Evolutionary conservation across 805 yeast species (phyloP).

Genomic region (Candida verbasci): DNA sequence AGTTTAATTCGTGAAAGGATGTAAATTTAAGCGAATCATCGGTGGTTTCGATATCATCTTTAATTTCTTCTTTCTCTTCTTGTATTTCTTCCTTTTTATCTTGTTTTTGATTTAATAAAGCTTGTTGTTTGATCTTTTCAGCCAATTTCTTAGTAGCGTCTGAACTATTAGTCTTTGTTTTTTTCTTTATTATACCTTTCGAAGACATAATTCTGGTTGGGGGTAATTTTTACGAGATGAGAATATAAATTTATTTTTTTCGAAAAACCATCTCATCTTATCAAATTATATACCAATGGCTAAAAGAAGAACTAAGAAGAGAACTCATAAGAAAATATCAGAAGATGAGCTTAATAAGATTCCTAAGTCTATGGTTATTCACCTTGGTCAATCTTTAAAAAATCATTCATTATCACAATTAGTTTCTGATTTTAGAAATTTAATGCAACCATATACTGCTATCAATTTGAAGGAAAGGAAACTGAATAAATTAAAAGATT

Average conservation of each 20-base stretch:
- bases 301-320: constrained; percentile 56
- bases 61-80: constrained; percentile 9
- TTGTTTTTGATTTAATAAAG: no score
- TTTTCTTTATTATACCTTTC: constrained; percentile 12
- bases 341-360: constrained; percentile 68
- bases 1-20: constrained; percentile 53
- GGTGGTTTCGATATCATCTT: constrained; percentile 9
- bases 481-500: constrained; percentile 83
- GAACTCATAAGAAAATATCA: constrained; percentile 72
- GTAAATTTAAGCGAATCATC: constrained; percentile 21
- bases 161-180: constrained; percentile 18
- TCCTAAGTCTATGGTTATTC: constrained; percentile 92
- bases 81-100: no score
- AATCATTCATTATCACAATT: constrained; percentile 81
- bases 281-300: constrained; percentile 24
- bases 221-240: constrained; percentile 2
- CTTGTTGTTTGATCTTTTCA: constrained; percentile 44
- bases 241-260: constrained; percentile 1
- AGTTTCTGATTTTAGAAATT: constrained; percentile 79
- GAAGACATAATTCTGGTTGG: constrained; percentile 6
- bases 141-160: constrained; percentile 47
- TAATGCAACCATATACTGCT: constrained; percentile 98
- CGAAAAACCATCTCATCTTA: no score
- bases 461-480: constrained; percentile 81
- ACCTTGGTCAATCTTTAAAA: constrained; percentile 71